These are phyloP conservation scores for Eimeria brunetti DNA, from an alignment of 169 alveolate species.

Conservation along the genomic window DNA sequence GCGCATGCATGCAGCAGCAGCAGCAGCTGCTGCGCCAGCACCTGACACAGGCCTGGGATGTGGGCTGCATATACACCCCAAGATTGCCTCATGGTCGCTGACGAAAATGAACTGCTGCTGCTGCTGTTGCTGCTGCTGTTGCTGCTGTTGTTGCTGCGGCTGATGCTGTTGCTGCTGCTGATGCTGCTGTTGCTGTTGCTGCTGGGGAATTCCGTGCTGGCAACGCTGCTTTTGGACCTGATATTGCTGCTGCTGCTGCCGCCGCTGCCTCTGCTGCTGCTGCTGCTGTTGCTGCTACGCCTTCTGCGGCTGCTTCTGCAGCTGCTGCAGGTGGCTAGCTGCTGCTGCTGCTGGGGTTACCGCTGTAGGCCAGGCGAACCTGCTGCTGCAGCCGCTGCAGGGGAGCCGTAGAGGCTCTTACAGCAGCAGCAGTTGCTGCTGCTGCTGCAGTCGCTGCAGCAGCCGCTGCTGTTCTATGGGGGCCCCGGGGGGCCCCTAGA, in stretches of 20 bases:
- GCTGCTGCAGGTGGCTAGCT: no score
- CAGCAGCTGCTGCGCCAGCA: slow-evolving; percentile 15
- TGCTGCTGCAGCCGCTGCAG: slow-evolving; percentile 11
- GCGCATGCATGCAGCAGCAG: slow-evolving; percentile 43
- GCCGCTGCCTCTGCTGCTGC: no score
- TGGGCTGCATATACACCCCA: slow-evolving; percentile 19
- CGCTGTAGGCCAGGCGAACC: not conserved
- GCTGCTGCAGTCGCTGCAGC: not conserved
- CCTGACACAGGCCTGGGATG: slow-evolving; percentile 10
- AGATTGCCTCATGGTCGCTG: not conserved
- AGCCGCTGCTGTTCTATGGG: no score
- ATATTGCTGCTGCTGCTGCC: no score
- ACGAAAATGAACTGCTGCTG: not conserved
- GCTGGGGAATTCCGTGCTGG: no score
- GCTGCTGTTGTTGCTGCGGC: not conserved
- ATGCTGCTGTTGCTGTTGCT: no score
- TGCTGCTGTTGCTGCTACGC: no score
- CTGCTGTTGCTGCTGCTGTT: not conserved
- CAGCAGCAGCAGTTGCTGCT: not conserved
- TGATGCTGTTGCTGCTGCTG: slow-evolving; percentile 1
- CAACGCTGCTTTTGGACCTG: no score
- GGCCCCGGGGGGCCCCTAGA: slow-evolving; percentile 12
- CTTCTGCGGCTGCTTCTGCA: no score
- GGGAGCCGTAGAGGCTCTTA: not conserved
- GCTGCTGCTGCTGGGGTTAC: not conserved